Evolutionary conservation across 139 green algal genomes (phyloP), one percentile per base, ranked within the genome.

Genomic region (Auxenochlorella pyrenoidosa): DNA sequence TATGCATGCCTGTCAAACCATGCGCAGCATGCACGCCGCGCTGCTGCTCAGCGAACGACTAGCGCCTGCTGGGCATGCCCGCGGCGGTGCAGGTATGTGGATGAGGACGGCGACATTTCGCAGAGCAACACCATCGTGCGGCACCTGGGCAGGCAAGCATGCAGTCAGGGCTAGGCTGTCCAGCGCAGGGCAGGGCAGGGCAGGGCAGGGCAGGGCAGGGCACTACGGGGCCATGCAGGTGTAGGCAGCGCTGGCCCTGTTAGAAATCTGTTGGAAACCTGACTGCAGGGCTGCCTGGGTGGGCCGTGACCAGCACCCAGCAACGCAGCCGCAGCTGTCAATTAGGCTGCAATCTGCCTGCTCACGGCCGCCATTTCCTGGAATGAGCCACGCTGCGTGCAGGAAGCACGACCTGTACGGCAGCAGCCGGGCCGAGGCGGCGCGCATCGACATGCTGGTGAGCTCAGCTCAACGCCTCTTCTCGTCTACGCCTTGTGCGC

Each of bases 81-180:
- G 22, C 16, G 16, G 16, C 54, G 54, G 15, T 30, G 44, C 78
- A 92, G 89, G 51, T 83, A 83, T 36, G 88, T 92, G 10, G 92
- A 94, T 82, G 89, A 87, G 5, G 91, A 93, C 12, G 71, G 93
- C 0, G 73, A 91, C 58, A 78, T 95, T 8, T 71, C 60, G 6
- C 92, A 95, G 86, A 81, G n/a, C 41, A 95, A 95, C 65, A 66
- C 92, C 3, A 95, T 95, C 43, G 76, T 93, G 24, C 75, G 92
- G 60, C 84, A 84, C 72, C 26, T 94, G 10, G 91, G 77, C 34
- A 28, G 70, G 70, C 30, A 38, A 41, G 70, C 22, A 8, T 16
- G 30, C 13, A n/a, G n/a, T 21, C 68, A 75, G n/a, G n/a, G n/a
- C 68, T 71, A 22, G 63, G 47, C 47, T 54, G 47, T 54, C 63